phyloP scores from a whole-genome alignment of 1,284 basidiomycete genomes.

The Papiliotrema terrestris region DNA sequence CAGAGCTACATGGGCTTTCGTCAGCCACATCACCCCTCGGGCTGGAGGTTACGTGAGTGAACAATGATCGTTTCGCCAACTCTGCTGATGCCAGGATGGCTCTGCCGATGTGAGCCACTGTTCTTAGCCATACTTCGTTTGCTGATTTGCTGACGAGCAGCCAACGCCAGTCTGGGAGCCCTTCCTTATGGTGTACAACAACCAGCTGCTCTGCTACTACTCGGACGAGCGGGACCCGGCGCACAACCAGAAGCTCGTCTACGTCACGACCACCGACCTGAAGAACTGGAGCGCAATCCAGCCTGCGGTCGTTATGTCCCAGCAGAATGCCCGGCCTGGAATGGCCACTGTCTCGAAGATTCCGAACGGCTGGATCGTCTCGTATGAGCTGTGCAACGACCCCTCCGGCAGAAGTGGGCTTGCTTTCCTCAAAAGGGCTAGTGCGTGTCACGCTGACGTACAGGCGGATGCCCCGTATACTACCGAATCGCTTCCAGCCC shows the following conservation, averaged over 20 bases:
- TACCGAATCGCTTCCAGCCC: conserved; percentile 19
- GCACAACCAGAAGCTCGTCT: conserved; percentile 46
- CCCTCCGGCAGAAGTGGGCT: conserved; percentile 7
- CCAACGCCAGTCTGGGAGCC: conserved; percentile 13
- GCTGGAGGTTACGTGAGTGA: too few relatives aligned
- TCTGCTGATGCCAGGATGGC: too few relatives aligned
- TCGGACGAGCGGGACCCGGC: conserved; percentile 46
- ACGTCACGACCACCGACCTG: conserved; percentile 40
- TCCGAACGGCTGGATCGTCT: conserved; percentile 43
- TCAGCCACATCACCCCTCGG: conserved; percentile 8
- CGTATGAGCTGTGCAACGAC: conserved; percentile 43
- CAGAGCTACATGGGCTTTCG: conserved; percentile 38
- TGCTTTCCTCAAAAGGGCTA: not conserved
- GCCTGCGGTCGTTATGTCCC: conserved; percentile 35
- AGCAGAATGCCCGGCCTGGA: conserved; percentile 40
- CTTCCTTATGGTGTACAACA: conserved; percentile 39
- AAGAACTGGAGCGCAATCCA: conserved; percentile 42
- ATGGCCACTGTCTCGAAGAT: conserved; percentile 43
- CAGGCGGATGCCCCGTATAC: conserved; percentile 17
- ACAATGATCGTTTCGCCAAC: too few relatives aligned
- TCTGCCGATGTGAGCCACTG: too few relatives aligned
- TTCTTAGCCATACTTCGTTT: too few relatives aligned
- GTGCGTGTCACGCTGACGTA: not conserved
- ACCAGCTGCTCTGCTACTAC: conserved; percentile 46
- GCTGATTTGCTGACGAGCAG: conserved; percentile 4